A percentile compares a stretch with the other conserved stretches of the same genome.
Evolutionary conservation across 2,329 filamentous ascomycete species (phyloP).

Genomic region (Dactylellina drechsleri): DNA sequence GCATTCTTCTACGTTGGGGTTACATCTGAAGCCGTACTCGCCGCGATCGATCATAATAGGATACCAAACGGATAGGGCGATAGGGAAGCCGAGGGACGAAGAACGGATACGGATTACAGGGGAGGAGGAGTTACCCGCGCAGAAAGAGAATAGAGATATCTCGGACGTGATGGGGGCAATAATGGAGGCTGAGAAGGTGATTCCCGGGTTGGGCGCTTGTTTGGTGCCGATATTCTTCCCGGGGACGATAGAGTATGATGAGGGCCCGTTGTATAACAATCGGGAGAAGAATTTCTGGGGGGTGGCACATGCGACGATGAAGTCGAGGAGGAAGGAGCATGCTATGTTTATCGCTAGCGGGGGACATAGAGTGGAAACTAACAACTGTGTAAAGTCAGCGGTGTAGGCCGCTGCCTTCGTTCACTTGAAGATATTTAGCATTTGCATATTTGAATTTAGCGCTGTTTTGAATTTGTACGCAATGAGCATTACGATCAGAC

Average conservation of each 20-base stretch:
- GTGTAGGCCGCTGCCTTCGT: too few relatives aligned
- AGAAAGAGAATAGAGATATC: constrained; percentile 58
- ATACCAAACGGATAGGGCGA: constrained; percentile 46
- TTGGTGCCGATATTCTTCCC: constrained; percentile 60
- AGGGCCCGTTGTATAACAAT: constrained; percentile 42
- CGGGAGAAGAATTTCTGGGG: constrained; percentile 55
- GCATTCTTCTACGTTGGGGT: constrained; percentile 59
- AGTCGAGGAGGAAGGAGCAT: constrained; percentile 37
- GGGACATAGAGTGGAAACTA: not conserved
- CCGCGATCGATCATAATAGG: constrained; percentile 48
- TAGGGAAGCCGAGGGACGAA: constrained; percentile 39
- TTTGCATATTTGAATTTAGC: too few relatives aligned
- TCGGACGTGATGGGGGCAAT: constrained; percentile 61
- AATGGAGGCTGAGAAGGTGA: constrained; percentile 59
- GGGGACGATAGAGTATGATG: constrained; percentile 53
- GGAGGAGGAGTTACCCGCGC: constrained; percentile 48
- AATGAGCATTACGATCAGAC: too few relatives aligned
- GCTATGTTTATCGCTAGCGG: constrained; percentile 28
- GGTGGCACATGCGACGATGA: constrained; percentile 48
- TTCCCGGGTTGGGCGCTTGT: constrained; percentile 59
- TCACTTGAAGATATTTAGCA: too few relatives aligned
- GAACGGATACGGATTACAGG: constrained; percentile 7
- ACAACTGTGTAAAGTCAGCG: too few relatives aligned
- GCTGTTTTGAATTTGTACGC: too few relatives aligned
- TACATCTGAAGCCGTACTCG: constrained; percentile 57